Evolutionary conservation across 306 rosid genomes (phyloP), one percentile per base, ranked within the genome.

Genomic region (Cotoneaster glaucophyllus): DNA sequence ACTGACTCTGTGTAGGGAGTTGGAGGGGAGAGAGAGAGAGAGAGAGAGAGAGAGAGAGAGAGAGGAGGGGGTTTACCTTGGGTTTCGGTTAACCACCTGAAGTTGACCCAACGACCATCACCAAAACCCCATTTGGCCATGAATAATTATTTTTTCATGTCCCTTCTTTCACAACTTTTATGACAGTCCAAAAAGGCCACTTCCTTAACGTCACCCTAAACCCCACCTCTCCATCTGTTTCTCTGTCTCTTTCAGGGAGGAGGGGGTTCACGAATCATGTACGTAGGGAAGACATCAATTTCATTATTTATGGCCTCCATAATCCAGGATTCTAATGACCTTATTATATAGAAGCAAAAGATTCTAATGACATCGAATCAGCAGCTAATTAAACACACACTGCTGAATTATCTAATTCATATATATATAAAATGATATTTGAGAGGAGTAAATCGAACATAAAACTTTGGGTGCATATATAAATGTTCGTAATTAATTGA

Each of bases 71-170:
- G 24, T 54, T 75, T 73, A 77, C 68, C 79, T 75, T 75, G 66
- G 71, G 80, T 79, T 77, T 81, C 79, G 74, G 82, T 77, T 81
- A 84, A 86, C 90, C 67, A 79, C 81, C 87, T 89, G 86, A 91
- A 64, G 73, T 76, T 75, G 96, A 87, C 89, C 84, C 84, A 76
- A 34, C 78, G 77, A 83, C 78, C 21, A 39, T 24, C 54, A 57
- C 80, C 84, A 52, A 52, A 79, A 68, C 75, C 69, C 74, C 19
- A 50, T 58, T 24, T 58, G 73, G 66, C 75, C 44, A 78, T 29
- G 5, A 54, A 64, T 79, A 15, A 61, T 61, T 34, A 48, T 79
- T 74, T 31, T 77, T 64, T 79, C 59, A 56, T 67, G 59, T 45
- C 64, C 54, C 80, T 75, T 63, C 76, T 78, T 37, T 66, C 67